Percentiles rank a stretch among this genome's conserved stretches.
These are phyloP conservation scores for Deakozyma indianensis DNA, from an alignment of 805 yeast genomes.

Conservation along the genomic window DNA sequence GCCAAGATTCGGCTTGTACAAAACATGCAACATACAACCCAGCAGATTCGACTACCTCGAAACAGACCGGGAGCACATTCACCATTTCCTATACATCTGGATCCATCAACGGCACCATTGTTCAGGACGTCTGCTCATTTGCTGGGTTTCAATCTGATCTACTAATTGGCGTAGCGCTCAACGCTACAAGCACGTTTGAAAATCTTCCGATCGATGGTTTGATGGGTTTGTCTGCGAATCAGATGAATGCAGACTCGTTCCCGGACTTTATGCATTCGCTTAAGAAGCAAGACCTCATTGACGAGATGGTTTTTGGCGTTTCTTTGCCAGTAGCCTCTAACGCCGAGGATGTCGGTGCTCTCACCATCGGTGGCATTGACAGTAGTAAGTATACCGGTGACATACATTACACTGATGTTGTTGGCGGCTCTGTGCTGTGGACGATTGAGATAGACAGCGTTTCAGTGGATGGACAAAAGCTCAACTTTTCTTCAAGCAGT, in stretches of 20 bases:
- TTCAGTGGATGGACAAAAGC: constrained; percentile 21
- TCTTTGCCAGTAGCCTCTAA: constrained; percentile 24
- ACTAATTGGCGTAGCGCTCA: constrained; percentile 37
- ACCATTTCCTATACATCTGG: constrained; percentile 40
- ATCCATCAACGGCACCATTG: constrained; percentile 35
- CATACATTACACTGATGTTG: constrained; percentile 24
- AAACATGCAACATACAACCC: constrained; percentile 10
- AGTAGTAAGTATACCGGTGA: constrained; percentile 27
- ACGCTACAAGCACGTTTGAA: constrained; percentile 39
- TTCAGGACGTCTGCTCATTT: constrained; percentile 24
- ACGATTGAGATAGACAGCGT: constrained; percentile 28
- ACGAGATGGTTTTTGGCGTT: constrained; percentile 29
- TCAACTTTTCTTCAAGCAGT: constrained; percentile 20
- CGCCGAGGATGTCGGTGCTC: constrained; percentile 24
- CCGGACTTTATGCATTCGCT: constrained; percentile 16
- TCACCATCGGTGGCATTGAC: constrained; percentile 29
- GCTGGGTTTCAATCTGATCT: constrained; percentile 24
- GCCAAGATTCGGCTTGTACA: constrained; percentile 33
- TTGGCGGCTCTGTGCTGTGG: constrained; percentile 31
- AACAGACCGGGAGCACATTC: constrained; percentile 22
- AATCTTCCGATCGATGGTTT: constrained; percentile 44
- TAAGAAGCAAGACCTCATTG: constrained; percentile 12
- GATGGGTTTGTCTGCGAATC: constrained; percentile 40
- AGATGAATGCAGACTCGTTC: constrained; percentile 21
- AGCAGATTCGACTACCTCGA: constrained; percentile 6